Evolutionary conservation across 2,329 filamentous ascomycete genomes (phyloP), one percentile per base, ranked within the genome.

Genomic region (Teratosphaeria pseudoeucalypti): DNA sequence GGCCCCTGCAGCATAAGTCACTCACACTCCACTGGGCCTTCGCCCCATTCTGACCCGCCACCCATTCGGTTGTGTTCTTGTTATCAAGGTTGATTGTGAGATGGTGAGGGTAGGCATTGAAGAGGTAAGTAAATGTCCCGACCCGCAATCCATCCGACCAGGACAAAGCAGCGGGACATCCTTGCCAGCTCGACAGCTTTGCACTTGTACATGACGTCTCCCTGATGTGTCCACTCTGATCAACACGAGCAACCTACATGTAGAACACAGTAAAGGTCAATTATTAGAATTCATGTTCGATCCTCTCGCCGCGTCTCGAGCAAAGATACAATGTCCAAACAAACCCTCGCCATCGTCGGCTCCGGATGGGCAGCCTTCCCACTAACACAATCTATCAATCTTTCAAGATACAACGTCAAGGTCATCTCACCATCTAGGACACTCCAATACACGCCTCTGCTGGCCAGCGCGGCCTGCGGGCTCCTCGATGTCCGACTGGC

Each of bases 401-500:
- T 70, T 7, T 63, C 65, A 1, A 69, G 68, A 43, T 78, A 77
- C 63, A 67, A 72, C 49, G 66, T 78, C 37, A 73, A 70, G 1
- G 66, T 78, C 43, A 73, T 78, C 16, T 77, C 76, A 0, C 77
- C 76, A 1, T 61, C 72, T 6, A 69, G 75, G 6, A 78, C 76
- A 3, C 72, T 75, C 34, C 74, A 75, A 55, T 76, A 78, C 59
- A 79, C 77, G 0, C 76, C 77, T 7, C 68, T 79, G 2, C 71
- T 79, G 6, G 76, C 76, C 11, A 76, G 73, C 55, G 77, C 76
- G 23, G 76, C 77, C 7, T 75, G 74, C 53, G 75, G 74, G 1
- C 70, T 77, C 34, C 78, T 78, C 70, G 72, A 77, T 57, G 77
- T 77, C 61, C 71, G 74, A 26, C 70, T 78, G 1, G 76, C 76